Conservation (phyloP, 2,329 filamentous ascomycete genomes). For the Ophiostoma sp. region DNA sequence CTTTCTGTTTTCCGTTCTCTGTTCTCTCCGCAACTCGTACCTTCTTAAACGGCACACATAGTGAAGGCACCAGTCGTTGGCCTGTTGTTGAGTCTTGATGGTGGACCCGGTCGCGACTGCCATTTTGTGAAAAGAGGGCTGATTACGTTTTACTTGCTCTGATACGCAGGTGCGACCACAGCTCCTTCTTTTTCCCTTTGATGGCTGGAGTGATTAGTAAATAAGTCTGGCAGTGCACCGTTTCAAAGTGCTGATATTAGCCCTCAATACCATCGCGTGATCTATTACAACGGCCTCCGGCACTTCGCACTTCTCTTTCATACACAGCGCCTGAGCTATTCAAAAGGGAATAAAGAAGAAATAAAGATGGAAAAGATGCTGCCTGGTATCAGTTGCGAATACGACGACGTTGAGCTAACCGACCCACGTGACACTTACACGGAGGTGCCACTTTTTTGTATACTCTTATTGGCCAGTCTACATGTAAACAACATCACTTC, state of each 20-base stretch:
- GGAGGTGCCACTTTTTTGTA: conserved; percentile 6
- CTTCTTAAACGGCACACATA: neutral
- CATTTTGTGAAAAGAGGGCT: neutral
- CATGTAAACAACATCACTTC: conserved; percentile 21
- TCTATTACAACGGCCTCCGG: neutral
- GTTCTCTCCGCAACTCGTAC: neutral
- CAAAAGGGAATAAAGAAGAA: neutral
- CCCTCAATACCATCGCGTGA: neutral
- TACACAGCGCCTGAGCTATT: neutral
- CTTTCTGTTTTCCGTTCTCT: neutral
- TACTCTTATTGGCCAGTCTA: conserved; percentile 1
- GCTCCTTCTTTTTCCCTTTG: neutral
- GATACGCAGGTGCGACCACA: neutral
- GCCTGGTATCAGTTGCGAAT: neutral
- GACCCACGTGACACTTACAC: conserved; percentile 23
- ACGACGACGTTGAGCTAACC: neutral
- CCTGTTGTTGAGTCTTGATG: neutral
- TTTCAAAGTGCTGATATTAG: neutral
- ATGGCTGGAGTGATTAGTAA: neutral
- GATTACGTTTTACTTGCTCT: neutral
- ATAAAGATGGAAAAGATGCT: neutral
- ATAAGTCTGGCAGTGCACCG: neutral
- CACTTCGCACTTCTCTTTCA: neutral
- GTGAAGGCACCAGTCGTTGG: neutral
- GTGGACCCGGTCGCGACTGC: neutral